Conservation (phyloP, 768 basidiomycete species). For the Suillus subluteus region DNA sequence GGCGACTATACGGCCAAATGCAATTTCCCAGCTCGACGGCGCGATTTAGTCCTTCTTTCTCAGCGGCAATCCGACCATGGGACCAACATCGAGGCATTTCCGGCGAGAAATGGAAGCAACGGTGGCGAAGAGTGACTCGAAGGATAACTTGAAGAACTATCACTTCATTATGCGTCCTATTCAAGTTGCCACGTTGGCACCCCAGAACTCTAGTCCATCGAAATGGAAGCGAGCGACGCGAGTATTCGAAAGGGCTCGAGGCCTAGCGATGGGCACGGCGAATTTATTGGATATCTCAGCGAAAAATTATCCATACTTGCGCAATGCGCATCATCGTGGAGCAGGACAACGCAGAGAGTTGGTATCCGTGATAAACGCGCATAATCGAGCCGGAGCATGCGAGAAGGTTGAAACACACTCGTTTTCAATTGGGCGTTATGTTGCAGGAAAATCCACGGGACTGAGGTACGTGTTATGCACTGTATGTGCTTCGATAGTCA, state of each 20-base stretch:
- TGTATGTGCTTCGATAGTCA: background rate
- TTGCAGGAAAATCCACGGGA: background rate
- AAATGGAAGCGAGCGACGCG: background rate
- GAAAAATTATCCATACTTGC: background rate
- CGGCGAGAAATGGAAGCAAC: constrained; percentile 5
- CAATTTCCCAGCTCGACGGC: background rate
- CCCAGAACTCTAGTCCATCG: constrained; percentile 1
- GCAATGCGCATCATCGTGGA: background rate
- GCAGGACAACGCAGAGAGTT: background rate
- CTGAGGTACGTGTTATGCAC: background rate
- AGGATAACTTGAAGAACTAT: background rate
- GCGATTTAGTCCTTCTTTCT: background rate
- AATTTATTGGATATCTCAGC: background rate
- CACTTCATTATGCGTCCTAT: background rate
- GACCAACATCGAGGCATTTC: background rate
- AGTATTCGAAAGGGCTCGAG: too few relatives aligned
- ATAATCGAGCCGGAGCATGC: background rate
- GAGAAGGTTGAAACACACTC: too few relatives aligned
- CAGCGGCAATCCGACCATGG: background rate
- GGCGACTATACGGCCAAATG: background rate
- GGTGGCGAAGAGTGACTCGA: background rate
- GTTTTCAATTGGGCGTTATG: background rate
- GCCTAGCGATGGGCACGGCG: too few relatives aligned
- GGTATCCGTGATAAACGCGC: background rate
- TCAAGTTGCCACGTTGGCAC: constrained; percentile 2